Conservation (phyloP, 23 red algal genomes). For the Gracilaria gracilis region DNA sequence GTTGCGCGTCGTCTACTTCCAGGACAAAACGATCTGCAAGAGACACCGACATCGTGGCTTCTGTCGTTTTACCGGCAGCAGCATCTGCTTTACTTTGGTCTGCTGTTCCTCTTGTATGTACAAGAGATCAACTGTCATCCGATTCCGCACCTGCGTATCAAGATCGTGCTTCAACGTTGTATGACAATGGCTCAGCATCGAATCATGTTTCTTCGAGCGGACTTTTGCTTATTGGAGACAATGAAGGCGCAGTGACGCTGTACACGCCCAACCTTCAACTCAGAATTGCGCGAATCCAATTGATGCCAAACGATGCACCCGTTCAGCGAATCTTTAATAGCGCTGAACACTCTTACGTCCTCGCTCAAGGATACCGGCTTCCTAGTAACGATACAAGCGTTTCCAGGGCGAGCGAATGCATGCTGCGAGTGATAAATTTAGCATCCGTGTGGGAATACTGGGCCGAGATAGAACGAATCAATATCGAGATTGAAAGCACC, state of each 20-base stretch:
- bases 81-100: constrained; percentile 10
- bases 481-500: constrained; percentile 4
- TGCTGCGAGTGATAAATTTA: constrained; percentile 29
- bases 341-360: neutral
- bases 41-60: constrained; percentile 45
- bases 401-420: neutral
- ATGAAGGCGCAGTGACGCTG: constrained; percentile 36
- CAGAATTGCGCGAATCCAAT: constrained; percentile 30
- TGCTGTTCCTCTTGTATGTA: neutral
- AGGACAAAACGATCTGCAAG: constrained; percentile 24
- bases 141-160: neutral
- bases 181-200: neutral
- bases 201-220: neutral
- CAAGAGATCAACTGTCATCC: neutral
- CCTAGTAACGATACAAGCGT: neutral
- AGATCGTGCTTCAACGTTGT: constrained; percentile 29
- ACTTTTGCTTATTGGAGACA: constrained; percentile 48
- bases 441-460: constrained; percentile 12
- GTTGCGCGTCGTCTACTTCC: constrained; percentile 14
- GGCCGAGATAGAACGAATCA: constrained; percentile 52
- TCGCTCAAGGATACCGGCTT: neutral
- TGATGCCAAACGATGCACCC: constrained; percentile 12
- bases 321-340: neutral
- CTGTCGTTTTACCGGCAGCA: constrained; percentile 6
- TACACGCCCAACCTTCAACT: constrained; percentile 44